These are phyloP conservation scores for Spergularia bocconei DNA, from an alignment of 148 eudicot genomes.

Conservation along the genomic window DNA sequence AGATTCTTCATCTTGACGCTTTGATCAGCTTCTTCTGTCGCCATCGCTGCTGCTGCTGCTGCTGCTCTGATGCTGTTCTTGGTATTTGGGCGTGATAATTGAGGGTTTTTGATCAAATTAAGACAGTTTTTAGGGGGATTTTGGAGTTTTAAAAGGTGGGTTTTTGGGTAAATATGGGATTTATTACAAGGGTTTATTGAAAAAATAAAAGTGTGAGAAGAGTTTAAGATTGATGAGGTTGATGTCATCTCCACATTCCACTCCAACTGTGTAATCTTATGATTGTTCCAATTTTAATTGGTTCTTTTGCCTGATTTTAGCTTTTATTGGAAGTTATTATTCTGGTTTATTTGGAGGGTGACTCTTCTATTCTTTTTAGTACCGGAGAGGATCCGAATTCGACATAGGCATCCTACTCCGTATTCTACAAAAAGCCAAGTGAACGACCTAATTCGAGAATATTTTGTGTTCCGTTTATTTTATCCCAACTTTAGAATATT, in stretches of 20 bases:
- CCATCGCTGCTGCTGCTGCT: constrained; percentile 2
- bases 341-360: no score
- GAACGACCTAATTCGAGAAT: no score
- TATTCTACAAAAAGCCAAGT: no score
- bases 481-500: no score
- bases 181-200: background rate
- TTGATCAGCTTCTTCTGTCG: constrained; percentile 31
- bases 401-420: no score
- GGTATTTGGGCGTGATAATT: constrained; percentile 25
- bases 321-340: background rate
- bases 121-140: background rate
- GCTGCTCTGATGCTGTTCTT: background rate
- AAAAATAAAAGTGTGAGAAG: background rate
- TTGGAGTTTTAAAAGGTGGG: constrained; percentile 5
- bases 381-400: no score
- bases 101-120: constrained; percentile 11
- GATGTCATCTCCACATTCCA: constrained; percentile 4
- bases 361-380: no score
- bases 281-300: no score
- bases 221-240: constrained; percentile 9
- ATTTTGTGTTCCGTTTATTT: no score
- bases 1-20: constrained; percentile 45
- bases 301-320: no score
- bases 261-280: no score
- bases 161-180: background rate